Conservation (phyloP, 2,329 filamentous ascomycete genomes). For the Beauveria pseudobassiana region DNA sequence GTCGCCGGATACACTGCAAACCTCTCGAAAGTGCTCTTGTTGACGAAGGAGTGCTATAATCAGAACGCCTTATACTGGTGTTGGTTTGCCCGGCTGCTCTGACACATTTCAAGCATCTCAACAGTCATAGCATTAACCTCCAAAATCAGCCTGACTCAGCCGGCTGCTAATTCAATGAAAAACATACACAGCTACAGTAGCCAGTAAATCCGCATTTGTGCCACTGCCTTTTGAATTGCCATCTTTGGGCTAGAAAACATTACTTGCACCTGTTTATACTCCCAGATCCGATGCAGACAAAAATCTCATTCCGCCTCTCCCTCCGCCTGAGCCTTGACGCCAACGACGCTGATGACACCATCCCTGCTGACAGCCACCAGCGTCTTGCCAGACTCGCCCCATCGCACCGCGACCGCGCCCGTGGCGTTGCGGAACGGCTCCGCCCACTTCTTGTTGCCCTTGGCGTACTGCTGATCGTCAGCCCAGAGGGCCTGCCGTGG, state of each 20-base stretch:
- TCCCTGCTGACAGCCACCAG: constrained; percentile 68
- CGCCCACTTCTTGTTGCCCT: constrained; percentile 80
- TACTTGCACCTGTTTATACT: neutral
- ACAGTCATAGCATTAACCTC: neutral
- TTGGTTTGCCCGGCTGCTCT: too few relatives aligned
- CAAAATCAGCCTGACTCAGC: neutral
- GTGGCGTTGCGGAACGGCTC: constrained; percentile 74
- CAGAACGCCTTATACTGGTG: too few relatives aligned
- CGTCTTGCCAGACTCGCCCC: constrained; percentile 68
- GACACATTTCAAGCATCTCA: too few relatives aligned
- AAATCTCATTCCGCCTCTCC: neutral
- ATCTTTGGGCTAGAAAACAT: neutral
- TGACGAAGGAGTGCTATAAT: too few relatives aligned
- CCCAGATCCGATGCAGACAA: neutral
- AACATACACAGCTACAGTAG: neutral
- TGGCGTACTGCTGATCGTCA: constrained; percentile 89
- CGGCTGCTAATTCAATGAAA: neutral
- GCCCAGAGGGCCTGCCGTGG: constrained; percentile 69
- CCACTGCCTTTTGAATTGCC: neutral
- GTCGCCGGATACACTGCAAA: too few relatives aligned
- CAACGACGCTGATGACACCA: constrained; percentile 67
- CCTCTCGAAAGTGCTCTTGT: too few relatives aligned
- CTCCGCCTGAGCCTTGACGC: constrained; percentile 36
- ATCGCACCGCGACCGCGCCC: constrained; percentile 64
- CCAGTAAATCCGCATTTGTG: neutral